phyloP scores from a whole-genome alignment of 2,329 filamentous ascomycete genomes.

The Colletotrichum paranaense region DNA sequence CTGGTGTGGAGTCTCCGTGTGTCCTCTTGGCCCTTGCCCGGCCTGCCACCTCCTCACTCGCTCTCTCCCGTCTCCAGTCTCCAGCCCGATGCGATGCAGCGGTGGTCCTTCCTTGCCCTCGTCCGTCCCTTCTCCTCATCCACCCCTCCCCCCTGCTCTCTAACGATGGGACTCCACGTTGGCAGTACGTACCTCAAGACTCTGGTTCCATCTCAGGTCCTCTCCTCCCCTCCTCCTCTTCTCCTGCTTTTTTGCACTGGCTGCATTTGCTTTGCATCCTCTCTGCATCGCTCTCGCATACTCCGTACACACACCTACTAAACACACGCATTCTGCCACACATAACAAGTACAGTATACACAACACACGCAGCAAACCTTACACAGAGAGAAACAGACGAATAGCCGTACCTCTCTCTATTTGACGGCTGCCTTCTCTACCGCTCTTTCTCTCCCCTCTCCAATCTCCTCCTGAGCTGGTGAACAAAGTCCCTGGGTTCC shows the following conservation, averaged over 20 bases:
- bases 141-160: not conserved
- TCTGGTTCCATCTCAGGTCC: not conserved
- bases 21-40: not conserved
- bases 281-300: slow-evolving; percentile 20
- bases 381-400: not conserved
- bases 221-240: not conserved
- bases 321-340: no score
- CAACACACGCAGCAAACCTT: not conserved
- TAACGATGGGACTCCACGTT: not conserved
- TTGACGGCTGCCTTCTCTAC: not conserved
- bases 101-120: not conserved
- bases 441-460: not conserved
- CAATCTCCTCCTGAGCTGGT: not conserved
- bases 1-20: slow-evolving; percentile 8
- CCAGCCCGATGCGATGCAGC: not conserved
- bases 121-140: not conserved
- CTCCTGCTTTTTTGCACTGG: slow-evolving; percentile 18
- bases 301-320: not conserved
- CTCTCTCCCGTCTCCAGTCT: not conserved
- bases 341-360: not conserved
- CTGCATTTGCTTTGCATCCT: slow-evolving; percentile 22
- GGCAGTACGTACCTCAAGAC: not conserved
- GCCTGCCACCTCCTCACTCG: not conserved
- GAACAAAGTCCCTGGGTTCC: not conserved
- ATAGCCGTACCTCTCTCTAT: not conserved